phyloP scores from a whole-genome alignment of 2,329 filamentous ascomycete genomes.

The Colletotrichum higginsianum region DNA sequence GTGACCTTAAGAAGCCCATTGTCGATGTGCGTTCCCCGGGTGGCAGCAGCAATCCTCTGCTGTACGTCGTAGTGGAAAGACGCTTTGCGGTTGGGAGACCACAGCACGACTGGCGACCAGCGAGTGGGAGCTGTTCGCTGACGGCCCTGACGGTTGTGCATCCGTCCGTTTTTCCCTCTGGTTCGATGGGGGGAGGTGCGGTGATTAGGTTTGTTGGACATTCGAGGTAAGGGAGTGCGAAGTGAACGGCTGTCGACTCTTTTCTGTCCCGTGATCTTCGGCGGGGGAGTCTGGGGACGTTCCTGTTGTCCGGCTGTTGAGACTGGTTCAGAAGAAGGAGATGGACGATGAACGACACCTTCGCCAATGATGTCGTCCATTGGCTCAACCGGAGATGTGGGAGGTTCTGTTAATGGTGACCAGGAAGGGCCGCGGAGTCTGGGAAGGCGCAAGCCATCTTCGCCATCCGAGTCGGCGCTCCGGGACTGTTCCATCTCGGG shows the following conservation, averaged over 20 bases:
- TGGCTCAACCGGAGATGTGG: background rate
- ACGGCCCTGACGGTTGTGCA: background rate
- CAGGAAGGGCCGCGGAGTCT: background rate
- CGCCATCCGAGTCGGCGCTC: no score
- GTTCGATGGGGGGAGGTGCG: background rate
- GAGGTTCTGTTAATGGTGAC: constrained; percentile 1
- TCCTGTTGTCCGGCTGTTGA: background rate
- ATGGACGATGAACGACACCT: background rate
- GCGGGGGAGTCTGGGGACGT: background rate
- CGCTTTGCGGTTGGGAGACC: constrained; percentile 19
- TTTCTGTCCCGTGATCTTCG: no score
- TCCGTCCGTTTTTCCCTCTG: background rate
- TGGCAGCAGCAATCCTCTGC: background rate
- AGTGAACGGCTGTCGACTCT: background rate
- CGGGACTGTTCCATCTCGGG: background rate
- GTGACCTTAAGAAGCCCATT: constrained; percentile 11
- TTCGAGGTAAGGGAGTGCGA: background rate
- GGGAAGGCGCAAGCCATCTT: background rate
- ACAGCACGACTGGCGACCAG: constrained; percentile 20
- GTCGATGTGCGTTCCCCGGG: background rate
- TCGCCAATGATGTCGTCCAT: background rate
- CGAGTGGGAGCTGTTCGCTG: background rate
- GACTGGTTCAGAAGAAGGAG: background rate
- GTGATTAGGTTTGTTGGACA: background rate
- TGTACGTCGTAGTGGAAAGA: constrained; percentile 3